Conservation (phyloP, 1,284 basidiomycete genomes). For the Leccinum solheimii region DNA sequence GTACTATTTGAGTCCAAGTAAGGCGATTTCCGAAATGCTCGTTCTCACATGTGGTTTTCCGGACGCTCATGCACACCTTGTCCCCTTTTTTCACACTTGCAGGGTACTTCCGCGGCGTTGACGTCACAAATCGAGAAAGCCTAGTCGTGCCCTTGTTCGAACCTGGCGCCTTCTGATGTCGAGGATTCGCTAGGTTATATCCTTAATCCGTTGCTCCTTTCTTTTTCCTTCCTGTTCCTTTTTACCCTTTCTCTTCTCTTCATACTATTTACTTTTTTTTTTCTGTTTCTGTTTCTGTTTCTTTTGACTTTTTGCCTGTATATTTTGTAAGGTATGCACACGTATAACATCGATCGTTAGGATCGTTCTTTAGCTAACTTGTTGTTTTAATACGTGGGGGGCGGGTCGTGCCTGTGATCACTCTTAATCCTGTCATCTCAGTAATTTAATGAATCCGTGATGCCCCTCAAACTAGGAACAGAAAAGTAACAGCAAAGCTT, state of each 20-base stretch:
- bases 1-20: conserved; percentile 46
- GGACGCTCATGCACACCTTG: not conserved
- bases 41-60: not conserved
- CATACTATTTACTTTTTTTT: not conserved
- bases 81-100: conserved; percentile 2
- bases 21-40: conserved; percentile 3
- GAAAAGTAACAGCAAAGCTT: not conserved
- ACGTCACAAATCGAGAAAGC: conserved; percentile 32
- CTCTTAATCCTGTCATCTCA: not conserved
- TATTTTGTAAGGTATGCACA: conserved; percentile 27
- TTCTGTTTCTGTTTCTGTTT: not conserved
- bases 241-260: not conserved
- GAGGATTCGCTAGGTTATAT: not conserved
- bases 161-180: conserved; percentile 24
- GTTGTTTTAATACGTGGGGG: conserved; percentile 21
- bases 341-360: conserved; percentile 18
- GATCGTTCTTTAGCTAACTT: conserved; percentile 7
- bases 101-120: conserved; percentile 37
- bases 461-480: not conserved
- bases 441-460: conserved; percentile 13
- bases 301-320: conserved; percentile 9
- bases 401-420: conserved; percentile 7
- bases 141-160: conserved; percentile 33
- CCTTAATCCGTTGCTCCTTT: not conserved
- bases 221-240: not conserved